These are phyloP conservation scores for Cryomyces minteri DNA, from an alignment of 495 filamentous ascomycete genomes.

Conservation along the genomic window DNA sequence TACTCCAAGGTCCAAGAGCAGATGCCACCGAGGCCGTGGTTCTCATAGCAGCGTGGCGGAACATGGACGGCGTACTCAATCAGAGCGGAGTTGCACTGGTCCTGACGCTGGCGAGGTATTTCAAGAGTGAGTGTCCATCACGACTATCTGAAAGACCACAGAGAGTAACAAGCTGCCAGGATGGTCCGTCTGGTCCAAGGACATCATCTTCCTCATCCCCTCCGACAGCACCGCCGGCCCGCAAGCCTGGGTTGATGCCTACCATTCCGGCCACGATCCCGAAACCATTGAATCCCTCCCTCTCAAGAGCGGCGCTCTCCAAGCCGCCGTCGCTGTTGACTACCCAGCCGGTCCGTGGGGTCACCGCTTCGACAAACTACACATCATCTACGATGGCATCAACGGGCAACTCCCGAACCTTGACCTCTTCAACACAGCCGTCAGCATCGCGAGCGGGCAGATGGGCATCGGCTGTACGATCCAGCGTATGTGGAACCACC, in stretches of 20 bases:
- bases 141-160: neutral
- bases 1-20: conserved; percentile 85
- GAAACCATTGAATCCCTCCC: conserved; percentile 54
- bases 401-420: conserved; percentile 93
- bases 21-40: conserved; percentile 98
- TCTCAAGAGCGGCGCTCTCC: conserved; percentile 79
- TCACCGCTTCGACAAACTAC: conserved; percentile 63
- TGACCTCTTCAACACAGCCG: conserved; percentile 89
- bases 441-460: conserved; percentile 70
- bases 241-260: conserved; percentile 95
- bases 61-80: conserved; percentile 63
- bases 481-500: conserved; percentile 75
- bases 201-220: conserved; percentile 84
- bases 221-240: conserved; percentile 78
- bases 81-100: conserved; percentile 70
- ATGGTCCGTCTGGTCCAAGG: conserved; percentile 97
- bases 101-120: conserved; percentile 77
- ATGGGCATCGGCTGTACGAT: conserved; percentile 72
- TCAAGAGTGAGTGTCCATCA: conserved; percentile 41
- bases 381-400: conserved; percentile 88
- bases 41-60: conserved; percentile 74
- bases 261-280: conserved; percentile 69
- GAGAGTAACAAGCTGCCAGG: conserved; percentile 23
- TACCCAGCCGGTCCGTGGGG: conserved; percentile 51
- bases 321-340: conserved; percentile 87